A percentile compares a stretch with the other conserved stretches of the same genome.
These are phyloP conservation scores for Haemoproteus tartakovskyi DNA, from an alignment of 169 alveolate species.

Conservation along the genomic window DNA sequence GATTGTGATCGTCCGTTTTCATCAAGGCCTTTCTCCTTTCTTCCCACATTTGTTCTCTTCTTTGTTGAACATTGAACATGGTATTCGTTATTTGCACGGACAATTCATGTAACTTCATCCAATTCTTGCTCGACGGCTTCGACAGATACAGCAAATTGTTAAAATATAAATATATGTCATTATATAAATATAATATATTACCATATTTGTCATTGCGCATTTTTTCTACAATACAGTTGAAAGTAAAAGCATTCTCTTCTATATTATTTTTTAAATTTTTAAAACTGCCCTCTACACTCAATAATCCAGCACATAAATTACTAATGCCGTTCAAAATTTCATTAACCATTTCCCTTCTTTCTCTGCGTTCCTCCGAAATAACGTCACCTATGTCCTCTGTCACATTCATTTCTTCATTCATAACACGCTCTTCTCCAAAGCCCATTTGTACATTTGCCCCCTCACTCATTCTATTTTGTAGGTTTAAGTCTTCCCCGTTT, in stretches of 20 bases:
- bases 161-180: slow-evolving; percentile 30
- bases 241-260: slow-evolving; percentile 24
- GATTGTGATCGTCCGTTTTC: neutral
- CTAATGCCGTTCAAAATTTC: slow-evolving; percentile 13
- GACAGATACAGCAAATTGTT: slow-evolving; percentile 40
- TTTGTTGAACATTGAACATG: slow-evolving; percentile 17
- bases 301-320: slow-evolving; percentile 13
- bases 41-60: slow-evolving; percentile 3
- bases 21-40: neutral
- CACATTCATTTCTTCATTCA: neutral
- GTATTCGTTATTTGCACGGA: slow-evolving; percentile 10
- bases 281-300: slow-evolving; percentile 47
- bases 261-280: slow-evolving; percentile 42
- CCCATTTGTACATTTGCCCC: too few species aligned
- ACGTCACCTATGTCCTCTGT: neutral
- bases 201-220: slow-evolving; percentile 18
- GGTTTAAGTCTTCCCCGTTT: too few species aligned
- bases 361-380: neutral
- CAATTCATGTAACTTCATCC: slow-evolving; percentile 58
- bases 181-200: slow-evolving; percentile 11
- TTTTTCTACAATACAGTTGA: slow-evolving; percentile 45
- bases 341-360: slow-evolving; percentile 16
- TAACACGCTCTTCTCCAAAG: neutral
- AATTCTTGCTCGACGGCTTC: slow-evolving; percentile 42
- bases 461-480: too few species aligned